Base-by-base conservation (phyloP, 805 yeast species). In the Cyberlindnera suaveolens region DNA sequence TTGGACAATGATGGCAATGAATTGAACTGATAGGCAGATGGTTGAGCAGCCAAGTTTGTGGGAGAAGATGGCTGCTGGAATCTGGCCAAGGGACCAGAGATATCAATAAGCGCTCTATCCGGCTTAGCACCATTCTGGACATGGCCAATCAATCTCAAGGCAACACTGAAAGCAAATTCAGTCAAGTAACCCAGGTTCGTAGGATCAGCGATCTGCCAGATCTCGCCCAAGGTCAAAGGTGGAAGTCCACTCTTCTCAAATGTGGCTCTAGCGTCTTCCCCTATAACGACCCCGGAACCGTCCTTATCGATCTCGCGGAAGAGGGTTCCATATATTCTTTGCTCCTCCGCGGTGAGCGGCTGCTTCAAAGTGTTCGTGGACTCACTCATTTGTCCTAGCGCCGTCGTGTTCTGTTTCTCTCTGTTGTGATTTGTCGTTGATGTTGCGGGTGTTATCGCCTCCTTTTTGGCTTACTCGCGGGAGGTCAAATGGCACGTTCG, bases 201-300 rank as follows among this genome's bases (percentile, higher is more conserved):
- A n/a, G 77, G 75, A 65, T 93, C 99, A n/a, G 96, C 89, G 31
- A 85, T 61, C 62, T 85, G 90, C 99, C 99, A 93, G 49, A 93
- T 82, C 63, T 89, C 93, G 9, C 96, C 96, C 31, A 93, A 70
- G 27, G 76, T 67, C 15, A 80, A 70, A 4, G 95, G 82, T 6
- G 93, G 80, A 38, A 93, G 71, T 1, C 95, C 95, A 3, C 95
- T 81, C 46, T 84, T 85, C 54, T 89, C 96, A 50, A 93, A 80
- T 6, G 95, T 71, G 11, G 87, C 73, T 51, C 93, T 78, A 11
- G 96, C 86, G 33, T 82, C 79, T 32, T 84, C 90, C 31, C 99
- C 99, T 4, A 96, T 85, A 45, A 91, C 84, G 27, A 83, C 72
- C 5, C 96, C 96, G 36, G 83, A 66, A 36, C 74, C 72, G 54